A percentile compares a stretch with the other conserved stretches of the same genome.
Evolutionary conservation across 2,329 filamentous ascomycete genomes (phyloP).

Genomic region (Whalleya microplaca): DNA sequence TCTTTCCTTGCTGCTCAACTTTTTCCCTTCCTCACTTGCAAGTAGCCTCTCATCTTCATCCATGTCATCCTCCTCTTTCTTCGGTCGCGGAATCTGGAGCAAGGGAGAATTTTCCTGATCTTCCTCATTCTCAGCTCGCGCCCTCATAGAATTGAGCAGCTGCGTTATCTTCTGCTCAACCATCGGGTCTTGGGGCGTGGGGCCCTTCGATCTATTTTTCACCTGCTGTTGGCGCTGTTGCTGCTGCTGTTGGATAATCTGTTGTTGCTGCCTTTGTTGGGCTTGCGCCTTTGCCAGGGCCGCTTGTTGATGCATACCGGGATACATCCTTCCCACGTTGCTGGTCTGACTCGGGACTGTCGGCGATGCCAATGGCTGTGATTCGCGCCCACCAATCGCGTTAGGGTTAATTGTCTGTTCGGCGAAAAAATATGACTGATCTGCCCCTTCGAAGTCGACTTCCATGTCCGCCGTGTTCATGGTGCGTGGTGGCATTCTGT

Average conservation of each 20-base stretch:
- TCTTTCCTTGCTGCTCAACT: conserved; percentile 96
- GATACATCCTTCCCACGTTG: conserved; percentile 77
- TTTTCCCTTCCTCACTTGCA: conserved; percentile 92
- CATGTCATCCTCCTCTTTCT: conserved; percentile 98
- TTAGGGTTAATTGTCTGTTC: conserved; percentile 70
- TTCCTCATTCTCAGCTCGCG: conserved; percentile 63
- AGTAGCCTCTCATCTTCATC: conserved; percentile 80
- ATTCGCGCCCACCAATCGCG: conserved; percentile 67
- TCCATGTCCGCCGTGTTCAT: conserved; percentile 70
- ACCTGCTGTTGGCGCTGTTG: conserved; percentile 45
- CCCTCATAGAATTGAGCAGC: conserved; percentile 88
- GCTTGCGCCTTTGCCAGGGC: conserved; percentile 74
- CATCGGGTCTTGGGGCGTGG: conserved; percentile 65
- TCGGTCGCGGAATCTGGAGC: conserved; percentile 72
- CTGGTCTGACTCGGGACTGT: conserved; percentile 54
- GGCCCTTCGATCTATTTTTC: conserved; percentile 52
- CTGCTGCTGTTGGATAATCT: conserved; percentile 62
- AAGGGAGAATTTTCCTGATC: conserved; percentile 54
- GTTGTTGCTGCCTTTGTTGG: conserved; percentile 69
- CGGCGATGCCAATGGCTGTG: conserved; percentile 51
- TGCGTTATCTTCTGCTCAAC: conserved; percentile 94
- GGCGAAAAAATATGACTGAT: conserved; percentile 69
- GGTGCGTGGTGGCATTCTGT: conserved; percentile 64
- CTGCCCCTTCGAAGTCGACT: conserved; percentile 63
- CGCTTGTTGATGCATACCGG: conserved; percentile 89